Base-by-base conservation (phyloP, 2,329 filamentous ascomycete genomes). In the Fusarium sp. region DNA sequence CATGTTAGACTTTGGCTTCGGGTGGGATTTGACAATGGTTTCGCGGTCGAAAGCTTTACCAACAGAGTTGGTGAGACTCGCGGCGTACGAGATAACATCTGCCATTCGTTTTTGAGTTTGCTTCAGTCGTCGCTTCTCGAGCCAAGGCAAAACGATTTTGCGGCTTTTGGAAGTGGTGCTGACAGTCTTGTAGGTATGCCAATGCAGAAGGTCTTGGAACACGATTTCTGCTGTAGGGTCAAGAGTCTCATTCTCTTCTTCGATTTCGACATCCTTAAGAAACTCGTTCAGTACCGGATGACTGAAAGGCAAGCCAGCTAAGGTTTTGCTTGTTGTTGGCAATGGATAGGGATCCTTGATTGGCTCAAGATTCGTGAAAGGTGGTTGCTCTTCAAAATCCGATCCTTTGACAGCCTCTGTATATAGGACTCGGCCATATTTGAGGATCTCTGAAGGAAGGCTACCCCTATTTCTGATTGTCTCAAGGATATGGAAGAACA, bases 71-170 rank as follows among this genome's bases (percentile, higher is more conserved):
- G 88, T 90, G 42, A 92, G 78, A 73, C 88, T 91, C 11, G 87
- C 88, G 2, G 90, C 88, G 71, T 92, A 93, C 1, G 81, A 79
- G 26, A 82, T 81, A 75, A 90, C 90, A 56, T 91, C 87, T 2
- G 83, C 82, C 84, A 91, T 89, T 69, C 86, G 87, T 19, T 32
- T 35, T 31, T 58, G 60, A 7, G 45, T 52, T 22, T 34, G 44
- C 47, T 79, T 80, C 67, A 92, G 89, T 40, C 89, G 87, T 49
- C 77, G 77, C 60, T 77, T 81, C 48, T 52, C 44, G n/a, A 46
- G 19, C 52, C 47, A 69, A 75, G 2, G 64, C 73, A 12, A 66
- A 53, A 47, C 26, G 25, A 44, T 44, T 1, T 63, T 65, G 6
- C 51, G 35, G 5, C 51, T 48, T 50, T 79, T 82, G 2, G 71